Percentiles rank a stretch among this genome's conserved stretches.
Evolutionary conservation across 2,329 filamentous ascomycete species (phyloP).

Genomic region (Neonectria neomacrospora): DNA sequence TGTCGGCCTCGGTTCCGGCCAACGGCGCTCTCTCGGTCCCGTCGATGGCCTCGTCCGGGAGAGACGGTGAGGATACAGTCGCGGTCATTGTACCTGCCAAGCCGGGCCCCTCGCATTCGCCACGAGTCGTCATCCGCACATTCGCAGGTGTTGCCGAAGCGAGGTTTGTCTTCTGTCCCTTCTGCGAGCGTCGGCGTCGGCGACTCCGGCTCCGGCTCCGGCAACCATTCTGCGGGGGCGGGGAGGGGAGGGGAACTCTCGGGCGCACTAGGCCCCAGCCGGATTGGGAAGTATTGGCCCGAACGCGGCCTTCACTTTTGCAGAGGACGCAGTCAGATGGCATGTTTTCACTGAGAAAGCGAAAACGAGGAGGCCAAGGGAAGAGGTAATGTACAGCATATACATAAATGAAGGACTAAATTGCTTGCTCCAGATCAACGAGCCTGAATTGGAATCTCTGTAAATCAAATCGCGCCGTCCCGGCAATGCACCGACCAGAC

Average conservation of each 20-base stretch:
- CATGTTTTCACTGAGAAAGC: background rate
- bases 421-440: background rate
- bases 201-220: constrained; percentile 23
- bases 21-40: background rate
- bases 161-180: constrained; percentile 1
- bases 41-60: background rate
- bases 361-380: background rate
- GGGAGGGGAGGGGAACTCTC: constrained; percentile 3
- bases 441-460: constrained; percentile 19
- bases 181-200: constrained; percentile 5
- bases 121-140: background rate
- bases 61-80: too few species aligned
- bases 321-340: background rate
- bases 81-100: constrained; percentile 10
- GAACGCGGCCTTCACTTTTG: background rate
- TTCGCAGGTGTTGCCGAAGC: constrained; percentile 13
- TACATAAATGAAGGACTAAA: background rate
- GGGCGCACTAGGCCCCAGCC: background rate
- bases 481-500: constrained; percentile 16
- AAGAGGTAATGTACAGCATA: background rate
- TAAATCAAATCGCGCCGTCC: constrained; percentile 24
- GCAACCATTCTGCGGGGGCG: constrained; percentile 16
- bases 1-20: constrained; percentile 20
- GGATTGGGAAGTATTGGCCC: background rate
- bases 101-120: background rate